Percentiles rank a stretch among this genome's conserved stretches.
These are phyloP conservation scores for Spathaspora arborariae DNA, from an alignment of 805 yeast genomes.

Conservation along the genomic window DNA sequence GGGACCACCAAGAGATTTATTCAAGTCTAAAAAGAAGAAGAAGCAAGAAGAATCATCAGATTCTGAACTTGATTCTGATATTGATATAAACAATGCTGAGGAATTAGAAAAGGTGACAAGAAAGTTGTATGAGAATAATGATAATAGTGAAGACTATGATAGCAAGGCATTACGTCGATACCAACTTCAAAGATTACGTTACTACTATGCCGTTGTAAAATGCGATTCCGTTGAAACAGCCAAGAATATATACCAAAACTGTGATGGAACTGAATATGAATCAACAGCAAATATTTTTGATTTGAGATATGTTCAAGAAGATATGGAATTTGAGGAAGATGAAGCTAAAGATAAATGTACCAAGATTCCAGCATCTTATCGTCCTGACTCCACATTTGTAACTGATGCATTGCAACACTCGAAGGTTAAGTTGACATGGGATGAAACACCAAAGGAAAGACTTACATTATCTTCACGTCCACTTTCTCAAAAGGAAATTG, in stretches of 20 bases:
- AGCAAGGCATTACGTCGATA: constrained; percentile 80
- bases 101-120: constrained; percentile 60
- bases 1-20: constrained; percentile 89
- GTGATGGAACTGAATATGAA: constrained; percentile 95
- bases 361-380: constrained; percentile 71
- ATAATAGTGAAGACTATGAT: constrained; percentile 81
- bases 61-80: constrained; percentile 30
- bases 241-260: constrained; percentile 69
- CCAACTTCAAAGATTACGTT: constrained; percentile 88
- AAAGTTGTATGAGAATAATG: constrained; percentile 72
- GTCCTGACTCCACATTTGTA: constrained; percentile 69
- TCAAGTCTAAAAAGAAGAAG: constrained; percentile 44
- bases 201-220: constrained; percentile 84
- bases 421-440: constrained; percentile 96
- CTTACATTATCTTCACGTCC: constrained; percentile 70
- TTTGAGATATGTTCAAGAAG: constrained; percentile 88
- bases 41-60: constrained; percentile 20
- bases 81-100: constrained; percentile 44
- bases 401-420: constrained; percentile 97
- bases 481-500: constrained; percentile 83
- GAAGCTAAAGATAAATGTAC: constrained; percentile 71
- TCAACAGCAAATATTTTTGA: constrained; percentile 94
- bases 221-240: constrained; percentile 78
- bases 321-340: constrained; percentile 74
- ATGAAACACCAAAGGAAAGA: constrained; percentile 94